phyloP scores from a whole-genome alignment of 805 yeast genomes.

The Torulaspora delbrueckii region DNA sequence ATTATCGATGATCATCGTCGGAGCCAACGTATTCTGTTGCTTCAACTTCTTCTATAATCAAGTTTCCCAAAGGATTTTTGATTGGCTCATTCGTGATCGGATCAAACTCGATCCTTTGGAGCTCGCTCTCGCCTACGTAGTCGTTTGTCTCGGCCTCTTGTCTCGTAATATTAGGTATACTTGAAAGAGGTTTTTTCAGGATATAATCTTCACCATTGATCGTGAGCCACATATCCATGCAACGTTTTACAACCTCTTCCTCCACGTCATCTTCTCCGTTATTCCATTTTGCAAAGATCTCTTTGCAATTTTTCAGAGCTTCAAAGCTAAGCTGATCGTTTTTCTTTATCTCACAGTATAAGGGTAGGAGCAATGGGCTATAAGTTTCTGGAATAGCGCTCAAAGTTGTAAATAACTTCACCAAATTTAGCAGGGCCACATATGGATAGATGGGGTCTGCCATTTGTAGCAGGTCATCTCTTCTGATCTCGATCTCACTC shows the following conservation, averaged over 20 bases:
- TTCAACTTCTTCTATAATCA: constrained; percentile 30
- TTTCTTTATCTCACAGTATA: constrained; percentile 8
- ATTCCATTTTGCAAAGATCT: constrained; percentile 13
- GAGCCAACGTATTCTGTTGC: constrained; percentile 12
- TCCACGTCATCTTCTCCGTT: background rate
- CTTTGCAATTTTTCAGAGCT: constrained; percentile 12
- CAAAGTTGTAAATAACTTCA: constrained; percentile 8
- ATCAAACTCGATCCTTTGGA: constrained; percentile 14
- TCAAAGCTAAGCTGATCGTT: constrained; percentile 3
- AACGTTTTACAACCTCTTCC: constrained; percentile 13
- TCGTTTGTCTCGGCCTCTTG: constrained; percentile 12
- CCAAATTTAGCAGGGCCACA: background rate
- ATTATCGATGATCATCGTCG: background rate
- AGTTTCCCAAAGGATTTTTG: constrained; percentile 14
- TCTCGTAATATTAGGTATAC: constrained; percentile 6
- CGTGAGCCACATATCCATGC: constrained; percentile 17
- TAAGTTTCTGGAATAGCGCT: constrained; percentile 7
- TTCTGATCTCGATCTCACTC: background rate
- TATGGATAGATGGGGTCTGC: background rate
- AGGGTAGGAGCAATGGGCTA: constrained; percentile 8
- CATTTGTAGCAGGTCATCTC: background rate
- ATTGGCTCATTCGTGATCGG: constrained; percentile 7
- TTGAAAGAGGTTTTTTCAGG: constrained; percentile 3
- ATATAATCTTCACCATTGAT: constrained; percentile 14
- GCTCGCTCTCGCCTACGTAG: constrained; percentile 1